phyloP scores from a whole-genome alignment of 2,329 filamentous ascomycete species.

The Alternaria tenuissima region DNA sequence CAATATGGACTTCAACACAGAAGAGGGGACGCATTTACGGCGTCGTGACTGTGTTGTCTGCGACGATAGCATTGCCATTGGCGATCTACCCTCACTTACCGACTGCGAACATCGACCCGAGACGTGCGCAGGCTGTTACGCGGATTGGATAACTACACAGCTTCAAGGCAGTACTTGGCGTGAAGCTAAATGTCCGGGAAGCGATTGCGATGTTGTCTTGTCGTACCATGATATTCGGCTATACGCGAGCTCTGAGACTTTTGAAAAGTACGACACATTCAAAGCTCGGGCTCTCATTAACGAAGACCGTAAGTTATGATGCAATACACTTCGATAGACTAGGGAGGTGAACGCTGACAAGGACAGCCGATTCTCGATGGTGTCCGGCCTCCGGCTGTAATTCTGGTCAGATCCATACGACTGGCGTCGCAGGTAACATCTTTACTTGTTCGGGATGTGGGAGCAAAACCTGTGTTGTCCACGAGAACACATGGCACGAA shows the following conservation, averaged over 20 bases:
- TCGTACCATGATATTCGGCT: conserved; percentile 55
- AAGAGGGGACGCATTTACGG: neutral
- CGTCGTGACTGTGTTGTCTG: conserved; percentile 35
- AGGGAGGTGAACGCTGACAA: neutral
- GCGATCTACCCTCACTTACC: conserved; percentile 31
- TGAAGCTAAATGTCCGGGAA: conserved; percentile 59
- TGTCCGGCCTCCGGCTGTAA: conserved; percentile 58
- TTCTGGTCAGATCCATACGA: conserved; percentile 64
- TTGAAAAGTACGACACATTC: conserved; percentile 51
- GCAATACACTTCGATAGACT: neutral
- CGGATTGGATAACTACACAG: conserved; percentile 51
- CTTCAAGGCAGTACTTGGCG: conserved; percentile 53
- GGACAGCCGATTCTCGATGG: conserved; percentile 60
- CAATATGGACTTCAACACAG: conserved; percentile 12
- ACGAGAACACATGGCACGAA: conserved; percentile 50
- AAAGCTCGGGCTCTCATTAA: conserved; percentile 56
- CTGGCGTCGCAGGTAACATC: conserved; percentile 55
- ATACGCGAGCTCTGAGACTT: conserved; percentile 29
- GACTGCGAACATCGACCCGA: conserved; percentile 46
- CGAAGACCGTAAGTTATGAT: conserved; percentile 37
- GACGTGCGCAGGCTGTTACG: conserved; percentile 50
- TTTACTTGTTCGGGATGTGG: conserved; percentile 52
- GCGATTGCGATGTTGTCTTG: conserved; percentile 58
- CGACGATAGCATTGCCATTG: conserved; percentile 19
- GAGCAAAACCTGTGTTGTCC: conserved; percentile 49